Base-by-base conservation (phyloP, 2,329 filamentous ascomycete species). In the Fusarium pseudograminearum region DNA sequence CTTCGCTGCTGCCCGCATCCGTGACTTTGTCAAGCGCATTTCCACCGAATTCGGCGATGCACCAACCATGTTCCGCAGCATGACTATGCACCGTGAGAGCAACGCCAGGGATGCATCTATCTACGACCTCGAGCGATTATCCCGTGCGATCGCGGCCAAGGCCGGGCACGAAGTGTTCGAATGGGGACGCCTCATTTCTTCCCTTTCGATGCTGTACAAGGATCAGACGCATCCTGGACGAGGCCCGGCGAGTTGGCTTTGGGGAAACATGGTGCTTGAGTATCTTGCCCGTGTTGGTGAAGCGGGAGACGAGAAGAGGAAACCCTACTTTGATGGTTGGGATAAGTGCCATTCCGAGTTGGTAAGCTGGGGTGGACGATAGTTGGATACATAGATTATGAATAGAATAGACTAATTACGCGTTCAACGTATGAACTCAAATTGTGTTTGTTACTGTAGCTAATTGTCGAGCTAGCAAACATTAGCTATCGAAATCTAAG, bases 241-340 rank as follows among this genome's bases (percentile, higher is more conserved):
- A 33, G 69, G 69, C 2, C 60, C 68, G 8, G 69, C 68, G n/a
- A 71, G 69, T 50, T 71, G 69, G 69, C 68, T 71, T 16, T 71
- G 69, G 69, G 69, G 65, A 0, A 67, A 71, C 8, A 71, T 71
- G 69, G 54, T 71, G 16, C 65, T 71, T 5, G 69, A 71, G 45
- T 71, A 71, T 24, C 68, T 71, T 12, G 69, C 69, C 8, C 50
- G 69, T 4, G 44, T 51, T 6, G 69, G 65, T 2, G 65, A 34
- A 2, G 53, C 42, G 22, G 50, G 68, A 1, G 65, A 69, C 30
- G 61, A 71, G 41, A 34, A 3, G 22, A 57, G 69, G 22, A 58
- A 41, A 44, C 69, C 69, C 9, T 71, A 71, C 18, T 71, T 71
- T 46, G 65, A 71, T 10, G 54, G 50, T 12, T 71, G 69, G 69